Base-by-base conservation (phyloP, 345 rosid species). In the Lagerstroemia speciosa region DNA sequence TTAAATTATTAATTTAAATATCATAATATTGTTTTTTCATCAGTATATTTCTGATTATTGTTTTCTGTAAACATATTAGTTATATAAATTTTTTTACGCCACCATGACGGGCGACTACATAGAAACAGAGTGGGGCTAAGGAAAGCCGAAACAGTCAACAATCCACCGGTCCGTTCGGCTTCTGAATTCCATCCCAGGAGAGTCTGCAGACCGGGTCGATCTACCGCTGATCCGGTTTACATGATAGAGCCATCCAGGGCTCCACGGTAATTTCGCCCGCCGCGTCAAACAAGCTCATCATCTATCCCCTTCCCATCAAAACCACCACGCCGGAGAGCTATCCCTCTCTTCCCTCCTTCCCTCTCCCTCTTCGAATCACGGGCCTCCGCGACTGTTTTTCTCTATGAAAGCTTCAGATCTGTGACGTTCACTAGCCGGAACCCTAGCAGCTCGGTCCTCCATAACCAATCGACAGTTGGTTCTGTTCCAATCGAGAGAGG, bases 211-310 rank as follows among this genome's bases (percentile, higher is more conserved):
- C 46, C 46, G 46, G 46, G 16, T 41, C 2, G 14, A 41, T 41
- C 46, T 48, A 24, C 55, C n/a, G n/a, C 17, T 48, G 6, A 19
- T 48, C 55, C 55, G 55, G 55, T 48, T 48, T 6, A 19, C 3
- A 5, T 0, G 55, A 48, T 22, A 48, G 7, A 20, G 26, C 10
- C 2, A 6, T 8, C 60, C 2, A 58, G 63, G 63, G 14, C 20
- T 0, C 6, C 10, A 58, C 17, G 20, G 63, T 58, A 29, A 58
- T 58, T 58, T 58, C 55, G 29, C 33, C 63, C 17, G 20, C 29
- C 63, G 33, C 63, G 63, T 58, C 63, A 27, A 58, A 30, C 63
- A 9, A 41, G 63, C 33, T 58, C 63, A 27, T 58, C 63, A 27
- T 58, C 63, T 10, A 7, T 16, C 33, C 34, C 63, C 2, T 41